Conservation (phyloP, 345 rosid species). For the Excoecaria cochinchinensis region DNA sequence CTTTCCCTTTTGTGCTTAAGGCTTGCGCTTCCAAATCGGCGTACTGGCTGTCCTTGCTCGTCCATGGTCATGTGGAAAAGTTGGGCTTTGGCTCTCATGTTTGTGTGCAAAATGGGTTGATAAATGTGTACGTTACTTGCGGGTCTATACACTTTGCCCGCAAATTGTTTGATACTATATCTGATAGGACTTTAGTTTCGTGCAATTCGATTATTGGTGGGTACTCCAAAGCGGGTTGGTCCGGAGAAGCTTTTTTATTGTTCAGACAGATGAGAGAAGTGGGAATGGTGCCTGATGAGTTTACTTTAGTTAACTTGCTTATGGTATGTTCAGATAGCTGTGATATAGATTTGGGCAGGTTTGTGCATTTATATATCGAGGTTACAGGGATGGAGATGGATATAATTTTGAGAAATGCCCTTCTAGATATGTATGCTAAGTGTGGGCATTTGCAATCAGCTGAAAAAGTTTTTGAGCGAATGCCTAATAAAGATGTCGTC, state of each 20-base stretch:
- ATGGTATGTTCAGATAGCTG: constrained; percentile 24
- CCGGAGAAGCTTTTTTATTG: constrained; percentile 31
- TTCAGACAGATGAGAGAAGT: constrained; percentile 31
- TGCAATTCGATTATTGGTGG: constrained; percentile 25
- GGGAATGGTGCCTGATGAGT: constrained; percentile 29
- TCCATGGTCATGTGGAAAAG: constrained; percentile 2
- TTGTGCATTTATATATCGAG: constrained; percentile 33
- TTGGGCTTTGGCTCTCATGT: constrained; percentile 12
- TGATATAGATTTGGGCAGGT: constrained; percentile 29
- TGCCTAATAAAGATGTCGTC: constrained; percentile 17
- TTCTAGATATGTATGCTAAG: constrained; percentile 30
- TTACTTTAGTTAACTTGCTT: constrained; percentile 32
- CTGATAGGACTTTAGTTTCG: constrained; percentile 12
- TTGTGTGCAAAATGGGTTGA: constrained; percentile 2
- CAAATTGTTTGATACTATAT: constrained; percentile 15
- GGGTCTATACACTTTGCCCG: constrained; percentile 3
- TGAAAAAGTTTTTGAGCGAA: constrained; percentile 17
- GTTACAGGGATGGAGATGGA: constrained; percentile 28
- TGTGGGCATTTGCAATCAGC: constrained; percentile 10
- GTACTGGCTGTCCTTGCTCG: not conserved
- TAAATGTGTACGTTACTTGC: not conserved
- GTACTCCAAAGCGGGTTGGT: constrained; percentile 32
- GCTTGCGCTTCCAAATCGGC: constrained; percentile 23
- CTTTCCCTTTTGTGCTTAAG: constrained; percentile 41
- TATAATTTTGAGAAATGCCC: constrained; percentile 36